Evolutionary conservation across 495 filamentous ascomycete species (phyloP), one percentile per base, ranked within the genome.

Genomic region (Stereocaulon alpinum): DNA sequence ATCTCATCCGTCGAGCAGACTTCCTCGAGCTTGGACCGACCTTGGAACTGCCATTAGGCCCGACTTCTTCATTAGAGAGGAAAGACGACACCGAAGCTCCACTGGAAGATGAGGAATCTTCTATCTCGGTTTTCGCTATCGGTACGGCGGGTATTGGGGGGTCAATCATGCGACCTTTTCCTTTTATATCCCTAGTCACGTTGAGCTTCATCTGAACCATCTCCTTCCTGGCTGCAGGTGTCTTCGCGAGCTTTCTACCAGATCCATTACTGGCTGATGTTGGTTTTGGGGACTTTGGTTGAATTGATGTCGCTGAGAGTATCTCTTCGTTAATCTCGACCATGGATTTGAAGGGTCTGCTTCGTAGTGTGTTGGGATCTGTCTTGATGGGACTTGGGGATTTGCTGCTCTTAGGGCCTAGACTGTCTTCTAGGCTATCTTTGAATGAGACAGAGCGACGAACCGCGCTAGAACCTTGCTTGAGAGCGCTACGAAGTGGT

Each of bases 191-290:
- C 32, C 61, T 45, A 14, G 42, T 56, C 3, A 64, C 45, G 6
- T 66, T 64, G 4, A 66, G 62, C 47, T 53, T 66, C 11, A 59
- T 61, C 50, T 66, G 64, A 7, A 56, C 15, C 47, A 64, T 66
- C 29, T 47, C 47, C 10, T 51, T 59, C 11, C 51, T 59, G 24
- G 22, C 40, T 17, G 45, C 12, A 22, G 17, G 18, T 43, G 17
- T 37, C 10, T 51, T 58, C 6, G 58, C 40, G n/a, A 42, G 32
- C 55, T 55, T 30, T 22, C 32, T 56, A 47, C 40, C 32, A 7
- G 43, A 7, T 48, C 27, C 32, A 17, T 52, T 60, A 27, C 12
- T 30, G 18, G 61, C 22, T 10, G 29, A 32, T 10, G 40, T 6
- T 14, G n/a, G 24, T 32, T 50, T 47, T 12, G n/a, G 9, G 15